Percentiles rank a stretch among this genome's conserved stretches.
Evolutionary conservation across 106 monocot species (phyloP).

Genomic region (Posidonia australis): DNA sequence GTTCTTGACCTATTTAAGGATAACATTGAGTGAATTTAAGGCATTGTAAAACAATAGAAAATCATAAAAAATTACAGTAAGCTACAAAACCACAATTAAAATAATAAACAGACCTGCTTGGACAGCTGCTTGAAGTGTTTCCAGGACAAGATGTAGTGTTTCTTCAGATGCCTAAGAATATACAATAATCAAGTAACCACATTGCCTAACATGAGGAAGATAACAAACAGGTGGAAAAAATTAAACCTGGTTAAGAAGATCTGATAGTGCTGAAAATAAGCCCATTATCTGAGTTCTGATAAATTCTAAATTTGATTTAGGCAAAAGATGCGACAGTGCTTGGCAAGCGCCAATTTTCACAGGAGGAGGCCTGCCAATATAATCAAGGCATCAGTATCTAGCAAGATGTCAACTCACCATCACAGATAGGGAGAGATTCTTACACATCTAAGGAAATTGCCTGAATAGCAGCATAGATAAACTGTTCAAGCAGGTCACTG

Average conservation of each 20-base stretch:
- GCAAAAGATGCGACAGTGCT: conserved; percentile 53
- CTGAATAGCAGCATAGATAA: conserved; percentile 52
- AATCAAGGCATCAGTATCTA: conserved; percentile 9
- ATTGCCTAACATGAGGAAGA: neutral
- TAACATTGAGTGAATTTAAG: neutral
- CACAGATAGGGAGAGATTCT: conserved; percentile 14
- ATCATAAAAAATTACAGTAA: neutral
- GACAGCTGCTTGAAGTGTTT: conserved; percentile 84
- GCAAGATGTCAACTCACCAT: neutral
- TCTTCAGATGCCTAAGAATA: conserved; percentile 77
- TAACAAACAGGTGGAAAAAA: neutral
- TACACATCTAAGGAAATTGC: conserved; percentile 74
- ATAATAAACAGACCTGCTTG: conserved; percentile 47
- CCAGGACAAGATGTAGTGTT: conserved; percentile 94
- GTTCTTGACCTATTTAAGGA: conserved; percentile 35
- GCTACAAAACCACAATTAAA: neutral
- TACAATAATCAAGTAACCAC: neutral
- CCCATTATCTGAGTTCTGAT: conserved; percentile 40
- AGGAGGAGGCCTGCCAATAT: conserved; percentile 48
- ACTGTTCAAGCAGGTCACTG: conserved; percentile 37
- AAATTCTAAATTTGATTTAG: conserved; percentile 38
- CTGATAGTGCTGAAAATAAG: conserved; percentile 66
- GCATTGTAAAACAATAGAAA: neutral
- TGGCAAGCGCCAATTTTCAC: conserved; percentile 94
- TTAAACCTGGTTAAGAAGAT: conserved; percentile 71